These are phyloP conservation scores for Emmonsiellopsis sp. DNA, from an alignment of 2,329 filamentous ascomycete genomes.

Conservation along the genomic window DNA sequence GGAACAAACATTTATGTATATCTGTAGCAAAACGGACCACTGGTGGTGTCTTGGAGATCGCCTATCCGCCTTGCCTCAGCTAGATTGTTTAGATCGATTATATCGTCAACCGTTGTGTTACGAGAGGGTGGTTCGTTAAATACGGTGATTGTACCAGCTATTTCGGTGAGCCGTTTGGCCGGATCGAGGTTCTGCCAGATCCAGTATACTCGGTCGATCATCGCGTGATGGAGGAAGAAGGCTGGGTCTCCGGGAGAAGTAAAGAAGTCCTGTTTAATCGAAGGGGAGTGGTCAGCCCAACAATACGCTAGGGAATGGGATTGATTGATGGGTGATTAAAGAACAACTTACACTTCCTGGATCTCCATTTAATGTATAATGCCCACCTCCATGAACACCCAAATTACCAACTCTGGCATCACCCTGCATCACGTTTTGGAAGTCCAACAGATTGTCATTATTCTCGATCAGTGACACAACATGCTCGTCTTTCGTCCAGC, in stretches of 20 bases:
- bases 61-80: constrained; percentile 7
- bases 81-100: constrained; percentile 11
- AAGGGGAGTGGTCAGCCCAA: neutral
- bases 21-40: constrained; percentile 15
- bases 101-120: constrained; percentile 15
- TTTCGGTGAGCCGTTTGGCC: neutral
- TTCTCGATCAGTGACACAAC: neutral
- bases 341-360: neutral
- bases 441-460: neutral
- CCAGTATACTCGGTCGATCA: constrained; percentile 9
- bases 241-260: constrained; percentile 6
- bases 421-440: neutral
- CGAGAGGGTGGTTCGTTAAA: constrained; percentile 7
- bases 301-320: neutral
- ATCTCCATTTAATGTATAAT: neutral
- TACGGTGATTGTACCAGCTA: constrained; percentile 1
- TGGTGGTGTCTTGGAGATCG: constrained; percentile 12
- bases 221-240: constrained; percentile 10
- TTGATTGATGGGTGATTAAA: neutral
- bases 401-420: neutral
- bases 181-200: constrained; percentile 9
- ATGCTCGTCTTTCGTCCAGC: neutral
- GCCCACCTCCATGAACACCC: neutral
- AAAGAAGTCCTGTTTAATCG: neutral
- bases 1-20: constrained; percentile 5